Evolutionary conservation across 139 green algal species (phyloP).

Genomic region (Yamagishiella unicocca): DNA sequence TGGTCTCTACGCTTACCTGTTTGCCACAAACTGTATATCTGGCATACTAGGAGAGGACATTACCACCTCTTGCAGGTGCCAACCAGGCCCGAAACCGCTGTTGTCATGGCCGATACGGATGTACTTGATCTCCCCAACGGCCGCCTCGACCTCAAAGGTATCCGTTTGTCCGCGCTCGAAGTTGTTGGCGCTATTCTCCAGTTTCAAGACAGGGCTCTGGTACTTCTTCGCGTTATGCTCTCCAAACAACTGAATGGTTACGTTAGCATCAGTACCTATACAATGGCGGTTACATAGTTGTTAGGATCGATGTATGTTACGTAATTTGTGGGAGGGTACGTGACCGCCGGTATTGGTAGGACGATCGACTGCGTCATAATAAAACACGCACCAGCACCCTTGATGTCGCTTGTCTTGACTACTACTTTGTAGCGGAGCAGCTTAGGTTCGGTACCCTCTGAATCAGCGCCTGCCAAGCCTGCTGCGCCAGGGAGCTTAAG

Average conservation of each 20-base stretch:
- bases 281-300: background rate
- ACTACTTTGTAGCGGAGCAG: conserved; percentile 54
- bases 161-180: conserved; percentile 59
- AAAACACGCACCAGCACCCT: conserved; percentile 43
- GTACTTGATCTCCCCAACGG: conserved; percentile 61
- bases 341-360: too few relatives aligned
- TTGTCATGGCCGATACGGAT: conserved; percentile 71
- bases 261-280: conserved; percentile 62
- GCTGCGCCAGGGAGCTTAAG: conserved; percentile 13
- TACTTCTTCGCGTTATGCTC: conserved; percentile 47
- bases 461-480: background rate
- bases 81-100: conserved; percentile 51
- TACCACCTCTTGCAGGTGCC: conserved; percentile 68
- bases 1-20: too few relatives aligned
- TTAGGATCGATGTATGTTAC: too few relatives aligned
- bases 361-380: too few relatives aligned
- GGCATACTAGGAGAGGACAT: conserved; percentile 48
- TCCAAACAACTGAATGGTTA: conserved; percentile 56
- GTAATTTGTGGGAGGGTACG: too few relatives aligned
- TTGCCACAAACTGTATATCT: conserved; percentile 64
- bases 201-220: conserved; percentile 15
- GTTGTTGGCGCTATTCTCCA: conserved; percentile 60
- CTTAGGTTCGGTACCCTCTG: conserved; percentile 13
- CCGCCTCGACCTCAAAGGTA: conserved; percentile 48
- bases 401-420: conserved; percentile 59